Evolutionary conservation across 2,329 filamentous ascomycete species (phyloP), one percentile per base, ranked within the genome.

Genomic region (Ophiostoma sp.): DNA sequence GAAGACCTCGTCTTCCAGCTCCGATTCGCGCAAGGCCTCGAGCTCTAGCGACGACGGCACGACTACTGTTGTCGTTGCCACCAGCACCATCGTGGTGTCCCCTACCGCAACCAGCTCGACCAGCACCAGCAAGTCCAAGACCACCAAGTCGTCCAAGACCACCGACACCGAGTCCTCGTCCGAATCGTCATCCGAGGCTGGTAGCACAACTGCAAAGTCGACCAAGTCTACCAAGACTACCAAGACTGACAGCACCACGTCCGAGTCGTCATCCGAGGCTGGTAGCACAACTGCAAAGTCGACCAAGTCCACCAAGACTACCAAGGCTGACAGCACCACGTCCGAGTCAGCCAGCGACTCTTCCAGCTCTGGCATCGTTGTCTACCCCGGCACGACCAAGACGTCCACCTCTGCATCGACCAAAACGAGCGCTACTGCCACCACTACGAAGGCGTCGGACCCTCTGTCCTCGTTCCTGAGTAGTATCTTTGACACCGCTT

Each of bases 151-250:
- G n/a, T 66, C 64, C 14, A 47, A 27, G 18, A 40, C 36, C 0
- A 18, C n/a, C 18, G 27, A 44, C 38, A 63, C 68, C 2, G 62
- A 64, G 63, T 68, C 67, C 52, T 69, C 70, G 7, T 69, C 71
- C 7, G 70, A 69, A 3, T 63, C 66, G 27, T n/a, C 55, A n/a
- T 18, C 47, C n/a, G n/a, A n/a, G n/a, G n/a, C n/a, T n/a, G n/a
- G n/a, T n/a, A n/a, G n/a, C n/a, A n/a, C n/a, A n/a, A n/a, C n/a
- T n/a, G n/a, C n/a, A n/a, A n/a, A n/a, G n/a, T n/a, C n/a, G 9
- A 18, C 27, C 44, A n/a, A 45, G 55, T 63, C 67, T 40, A 12
- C 44, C 18, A 66, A 64, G 62, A 45, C 67, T 0, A 66, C 66
- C n/a, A 45, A 66, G 47, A 55, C 64, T 12, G 41, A n/a, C 1